Evolutionary conservation across 169 alveolate species (phyloP).

Genomic region (Plasmodium relictum): DNA sequence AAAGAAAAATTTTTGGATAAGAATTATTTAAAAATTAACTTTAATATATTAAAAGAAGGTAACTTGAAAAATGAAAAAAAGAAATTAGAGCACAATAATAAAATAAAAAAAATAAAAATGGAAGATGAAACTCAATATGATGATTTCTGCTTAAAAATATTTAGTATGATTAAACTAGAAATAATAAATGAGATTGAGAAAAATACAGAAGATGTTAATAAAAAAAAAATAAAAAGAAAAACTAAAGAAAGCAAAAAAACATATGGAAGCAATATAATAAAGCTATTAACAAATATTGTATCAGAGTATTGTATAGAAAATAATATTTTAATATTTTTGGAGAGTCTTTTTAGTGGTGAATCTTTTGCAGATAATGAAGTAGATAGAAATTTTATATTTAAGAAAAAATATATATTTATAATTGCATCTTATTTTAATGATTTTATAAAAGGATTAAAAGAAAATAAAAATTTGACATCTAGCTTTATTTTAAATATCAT

Average conservation of each 20-base stretch:
- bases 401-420: slow-evolving; percentile 54
- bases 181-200: slow-evolving; percentile 67
- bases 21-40: slow-evolving; percentile 26
- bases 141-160: slow-evolving; percentile 38
- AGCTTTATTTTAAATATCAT: slow-evolving; percentile 55
- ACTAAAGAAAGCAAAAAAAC: slow-evolving; percentile 73
- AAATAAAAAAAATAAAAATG: neutral
- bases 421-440: slow-evolving; percentile 38
- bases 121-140: slow-evolving; percentile 2
- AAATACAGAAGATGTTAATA: slow-evolving; percentile 72
- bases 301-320: slow-evolving; percentile 64
- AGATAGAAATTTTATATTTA: slow-evolving; percentile 70
- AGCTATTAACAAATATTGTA: slow-evolving; percentile 36
- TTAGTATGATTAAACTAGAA: slow-evolving; percentile 72
- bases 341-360: slow-evolving; percentile 71
- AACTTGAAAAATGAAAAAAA: slow-evolving; percentile 2
- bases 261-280: slow-evolving; percentile 75
- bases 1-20: slow-evolving; percentile 69
- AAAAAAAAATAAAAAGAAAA: slow-evolving; percentile 62
- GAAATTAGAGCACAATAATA: neutral
- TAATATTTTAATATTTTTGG: slow-evolving; percentile 69
- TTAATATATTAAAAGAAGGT: slow-evolving; percentile 23
- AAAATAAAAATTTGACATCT: slow-evolving; percentile 36
- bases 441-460: slow-evolving; percentile 69
- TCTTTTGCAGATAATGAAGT: slow-evolving; percentile 65